Conservation (phyloP, 169 alveolate genomes). For the Eimeria falciformis region DNA sequence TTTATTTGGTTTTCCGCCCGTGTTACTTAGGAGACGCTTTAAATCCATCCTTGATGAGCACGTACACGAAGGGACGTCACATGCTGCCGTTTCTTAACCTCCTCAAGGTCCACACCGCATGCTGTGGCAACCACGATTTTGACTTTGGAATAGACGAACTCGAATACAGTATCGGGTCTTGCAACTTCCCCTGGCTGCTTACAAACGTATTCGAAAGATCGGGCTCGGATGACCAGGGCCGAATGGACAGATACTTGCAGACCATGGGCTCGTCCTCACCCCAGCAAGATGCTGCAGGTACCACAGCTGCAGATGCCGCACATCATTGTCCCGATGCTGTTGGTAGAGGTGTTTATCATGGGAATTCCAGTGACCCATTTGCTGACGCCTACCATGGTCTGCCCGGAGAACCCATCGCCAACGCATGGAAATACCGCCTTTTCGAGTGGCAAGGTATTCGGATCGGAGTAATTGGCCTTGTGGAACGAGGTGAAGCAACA, state of each 20-base stretch:
- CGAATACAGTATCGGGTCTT: constrained; percentile 83
- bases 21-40: constrained; percentile 89
- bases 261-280: neutral
- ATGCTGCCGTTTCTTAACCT: constrained; percentile 87
- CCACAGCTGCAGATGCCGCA: neutral
- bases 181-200: constrained; percentile 89
- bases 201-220: constrained; percentile 87
- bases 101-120: constrained; percentile 89
- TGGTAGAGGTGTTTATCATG: neutral
- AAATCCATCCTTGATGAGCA: constrained; percentile 92
- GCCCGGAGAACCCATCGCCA: constrained; percentile 85
- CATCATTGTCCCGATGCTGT: neutral
- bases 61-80: constrained; percentile 89
- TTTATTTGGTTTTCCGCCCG: too few species aligned
- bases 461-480: constrained; percentile 92
- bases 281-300: neutral
- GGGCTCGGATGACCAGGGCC: constrained; percentile 45
- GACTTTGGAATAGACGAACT: constrained; percentile 92
- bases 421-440: constrained; percentile 83
- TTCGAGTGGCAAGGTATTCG: constrained; percentile 86
- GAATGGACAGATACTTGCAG: constrained; percentile 33
- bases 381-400: constrained; percentile 68
- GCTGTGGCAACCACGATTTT: constrained; percentile 96
- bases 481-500: constrained; percentile 84
- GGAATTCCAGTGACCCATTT: neutral